phyloP scores from a whole-genome alignment of 2,329 filamentous ascomycete genomes.

The Ascochyta rabiei region DNA sequence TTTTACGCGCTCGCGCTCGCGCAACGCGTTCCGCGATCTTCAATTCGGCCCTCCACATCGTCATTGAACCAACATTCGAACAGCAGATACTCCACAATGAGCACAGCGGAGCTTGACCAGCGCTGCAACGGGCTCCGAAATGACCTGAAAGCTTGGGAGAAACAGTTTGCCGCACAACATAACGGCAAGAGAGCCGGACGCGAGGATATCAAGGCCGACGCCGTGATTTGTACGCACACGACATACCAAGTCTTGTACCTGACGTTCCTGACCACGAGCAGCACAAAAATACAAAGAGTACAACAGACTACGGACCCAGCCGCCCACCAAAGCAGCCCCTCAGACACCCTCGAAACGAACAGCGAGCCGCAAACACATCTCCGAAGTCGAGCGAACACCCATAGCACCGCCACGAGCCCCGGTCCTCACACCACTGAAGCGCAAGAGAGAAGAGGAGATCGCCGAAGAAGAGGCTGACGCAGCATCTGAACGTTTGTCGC shows the following conservation, averaged over 20 bases:
- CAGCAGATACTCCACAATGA: conserved; percentile 32
- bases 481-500: conserved; percentile 31
- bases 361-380: conserved; percentile 26
- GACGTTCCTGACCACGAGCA: conserved; percentile 41
- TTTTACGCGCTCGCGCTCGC: conserved; percentile 27
- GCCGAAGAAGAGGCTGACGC: conserved; percentile 19
- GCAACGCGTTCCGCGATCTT: conserved; percentile 40
- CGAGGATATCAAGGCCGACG: conserved; percentile 77
- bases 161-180: conserved; percentile 66
- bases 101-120: conserved; percentile 45
- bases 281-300: conserved; percentile 80
- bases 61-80: conserved; percentile 8
- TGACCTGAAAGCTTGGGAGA: conserved; percentile 78
- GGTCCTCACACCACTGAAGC: conserved; percentile 39
- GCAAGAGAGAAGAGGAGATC: conserved; percentile 35
- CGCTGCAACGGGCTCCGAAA: conserved; percentile 89
- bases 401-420: conserved; percentile 28
- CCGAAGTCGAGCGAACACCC: conserved; percentile 35
- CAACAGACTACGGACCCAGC: conserved; percentile 61
- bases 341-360: conserved; percentile 43
- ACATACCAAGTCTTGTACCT: neutral
- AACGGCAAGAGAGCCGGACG: conserved; percentile 71
- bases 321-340: conserved; percentile 34
- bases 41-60: conserved; percentile 23
- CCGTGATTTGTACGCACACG: conserved; percentile 66